Conservation (phyloP, 2,329 filamentous ascomycete species). For the Cordyceps militaris region DNA sequence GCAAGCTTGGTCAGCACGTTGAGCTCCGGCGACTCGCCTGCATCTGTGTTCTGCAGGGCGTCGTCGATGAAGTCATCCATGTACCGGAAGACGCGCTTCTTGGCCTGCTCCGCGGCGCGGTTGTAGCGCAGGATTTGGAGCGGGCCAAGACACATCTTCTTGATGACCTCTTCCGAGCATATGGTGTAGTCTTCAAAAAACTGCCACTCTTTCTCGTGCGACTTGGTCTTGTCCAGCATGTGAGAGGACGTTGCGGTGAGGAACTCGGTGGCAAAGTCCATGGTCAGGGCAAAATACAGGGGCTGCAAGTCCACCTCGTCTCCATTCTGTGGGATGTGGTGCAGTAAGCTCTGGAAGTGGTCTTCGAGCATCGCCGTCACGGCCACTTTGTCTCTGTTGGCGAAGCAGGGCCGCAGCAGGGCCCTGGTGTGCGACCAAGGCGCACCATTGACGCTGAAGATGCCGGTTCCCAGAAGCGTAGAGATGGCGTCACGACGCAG, state of each 20-base stretch:
- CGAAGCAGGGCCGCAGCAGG: slow-evolving; percentile 28
- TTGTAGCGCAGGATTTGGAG: slow-evolving; percentile 24
- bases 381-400: slow-evolving; percentile 25
- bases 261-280: slow-evolving; percentile 49
- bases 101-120: slow-evolving; percentile 21
- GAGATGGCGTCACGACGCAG: slow-evolving; percentile 30
- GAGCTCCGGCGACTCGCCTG: slow-evolving; percentile 14
- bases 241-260: slow-evolving; percentile 44
- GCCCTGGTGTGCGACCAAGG: slow-evolving; percentile 39
- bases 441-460: slow-evolving; percentile 42
- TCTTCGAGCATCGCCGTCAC: slow-evolving; percentile 25
- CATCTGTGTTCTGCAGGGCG: neutral
- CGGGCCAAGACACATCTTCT: slow-evolving; percentile 23
- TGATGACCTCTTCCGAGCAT: slow-evolving; percentile 23
- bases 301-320: slow-evolving; percentile 43
- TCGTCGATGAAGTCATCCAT: slow-evolving; percentile 36
- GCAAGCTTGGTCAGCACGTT: slow-evolving; percentile 22
- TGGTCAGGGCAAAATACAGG: slow-evolving; percentile 48
- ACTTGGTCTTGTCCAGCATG: slow-evolving; percentile 14
- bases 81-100: slow-evolving; percentile 30
- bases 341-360: slow-evolving; percentile 34
- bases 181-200: slow-evolving; percentile 31
- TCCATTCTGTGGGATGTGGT: slow-evolving; percentile 19
- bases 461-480: slow-evolving; percentile 36
- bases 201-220: slow-evolving; percentile 21